These are phyloP conservation scores for Candida insectorum DNA, from an alignment of 805 yeast genomes.

Conservation along the genomic window DNA sequence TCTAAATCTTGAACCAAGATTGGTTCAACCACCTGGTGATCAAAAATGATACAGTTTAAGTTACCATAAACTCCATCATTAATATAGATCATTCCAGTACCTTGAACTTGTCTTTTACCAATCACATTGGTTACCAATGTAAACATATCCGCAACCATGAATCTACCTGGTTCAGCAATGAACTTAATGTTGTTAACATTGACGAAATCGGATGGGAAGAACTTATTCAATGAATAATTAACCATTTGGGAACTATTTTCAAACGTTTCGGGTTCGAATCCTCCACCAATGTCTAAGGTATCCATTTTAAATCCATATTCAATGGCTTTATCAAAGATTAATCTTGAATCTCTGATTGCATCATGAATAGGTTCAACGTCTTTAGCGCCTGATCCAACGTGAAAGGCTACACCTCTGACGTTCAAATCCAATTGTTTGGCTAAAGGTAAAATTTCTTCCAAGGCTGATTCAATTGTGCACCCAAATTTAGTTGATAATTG, in stretches of 20 bases:
- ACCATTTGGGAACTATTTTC: conserved; percentile 56
- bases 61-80: conserved; percentile 97
- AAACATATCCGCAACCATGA: conserved; percentile 79
- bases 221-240: conserved; percentile 48
- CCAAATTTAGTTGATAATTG: conserved; percentile 88
- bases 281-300: conserved; percentile 89
- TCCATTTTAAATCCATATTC: conserved; percentile 37
- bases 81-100: conserved; percentile 63
- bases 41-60: conserved; percentile 88
- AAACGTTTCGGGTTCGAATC: conserved; percentile 69
- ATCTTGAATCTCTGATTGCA: conserved; percentile 70
- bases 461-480: conserved; percentile 56
- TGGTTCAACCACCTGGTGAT: conserved; percentile 80
- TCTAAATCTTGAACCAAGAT: conserved; percentile 43
- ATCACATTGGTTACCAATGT: conserved; percentile 81
- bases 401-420: conserved; percentile 88
- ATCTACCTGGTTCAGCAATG: conserved; percentile 95
- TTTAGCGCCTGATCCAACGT: conserved; percentile 90
- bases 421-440: conserved; percentile 62
- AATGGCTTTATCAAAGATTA: conserved; percentile 60
- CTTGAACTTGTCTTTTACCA: conserved; percentile 59
- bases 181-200: conserved; percentile 35
- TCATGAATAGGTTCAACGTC: conserved; percentile 62
- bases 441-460: conserved; percentile 49
- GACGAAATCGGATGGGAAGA: conserved; percentile 49